Percentiles rank a stretch among this genome's conserved stretches.
These are phyloP conservation scores for Dissophora ornata DNA, from an alignment of 192 early-diverging fungal species.

Conservation along the genomic window DNA sequence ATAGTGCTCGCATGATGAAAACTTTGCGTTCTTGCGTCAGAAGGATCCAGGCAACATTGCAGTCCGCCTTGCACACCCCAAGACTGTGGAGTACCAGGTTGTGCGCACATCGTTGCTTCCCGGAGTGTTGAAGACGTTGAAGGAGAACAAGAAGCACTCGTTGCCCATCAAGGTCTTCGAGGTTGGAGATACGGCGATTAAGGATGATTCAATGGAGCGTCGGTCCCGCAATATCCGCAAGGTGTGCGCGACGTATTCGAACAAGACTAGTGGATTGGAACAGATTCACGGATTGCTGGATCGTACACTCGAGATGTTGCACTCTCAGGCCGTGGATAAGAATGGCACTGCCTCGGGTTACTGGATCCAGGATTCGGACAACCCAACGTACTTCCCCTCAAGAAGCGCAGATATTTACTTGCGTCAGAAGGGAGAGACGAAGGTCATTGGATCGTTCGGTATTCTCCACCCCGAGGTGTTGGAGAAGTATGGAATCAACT, in stretches of 20 bases:
- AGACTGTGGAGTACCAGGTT: constrained; percentile 91
- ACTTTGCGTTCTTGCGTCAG: constrained; percentile 89
- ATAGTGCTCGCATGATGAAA: constrained; percentile 97
- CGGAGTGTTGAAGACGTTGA: constrained; percentile 93
- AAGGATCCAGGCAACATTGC: constrained; percentile 83
- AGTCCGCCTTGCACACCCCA: constrained; percentile 91
- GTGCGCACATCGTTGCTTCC: constrained; percentile 93
- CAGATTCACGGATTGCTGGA: constrained; percentile 93
- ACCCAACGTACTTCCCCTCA: constrained; percentile 91
- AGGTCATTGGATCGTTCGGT: constrained; percentile 86
- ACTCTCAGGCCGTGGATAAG: constrained; percentile 61
- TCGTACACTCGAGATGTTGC: constrained; percentile 86
- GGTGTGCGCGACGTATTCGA: constrained; percentile 86
- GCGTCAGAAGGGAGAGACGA: constrained; percentile 59
- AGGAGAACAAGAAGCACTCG: constrained; percentile 86
- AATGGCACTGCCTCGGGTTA: constrained; percentile 71
- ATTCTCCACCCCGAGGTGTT: constrained; percentile 94
- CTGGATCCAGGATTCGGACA: constrained; percentile 80
- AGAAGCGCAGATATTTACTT: constrained; percentile 90
- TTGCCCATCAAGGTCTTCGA: constrained; percentile 96
- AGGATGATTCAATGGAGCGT: constrained; percentile 84
- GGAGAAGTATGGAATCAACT: constrained; percentile 83
- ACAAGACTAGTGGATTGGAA: constrained; percentile 88
- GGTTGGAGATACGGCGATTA: constrained; percentile 92
- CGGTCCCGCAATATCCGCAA: constrained; percentile 90